Conservation (phyloP, 2,329 filamentous ascomycete genomes). For the Colletotrichum sp. region DNA sequence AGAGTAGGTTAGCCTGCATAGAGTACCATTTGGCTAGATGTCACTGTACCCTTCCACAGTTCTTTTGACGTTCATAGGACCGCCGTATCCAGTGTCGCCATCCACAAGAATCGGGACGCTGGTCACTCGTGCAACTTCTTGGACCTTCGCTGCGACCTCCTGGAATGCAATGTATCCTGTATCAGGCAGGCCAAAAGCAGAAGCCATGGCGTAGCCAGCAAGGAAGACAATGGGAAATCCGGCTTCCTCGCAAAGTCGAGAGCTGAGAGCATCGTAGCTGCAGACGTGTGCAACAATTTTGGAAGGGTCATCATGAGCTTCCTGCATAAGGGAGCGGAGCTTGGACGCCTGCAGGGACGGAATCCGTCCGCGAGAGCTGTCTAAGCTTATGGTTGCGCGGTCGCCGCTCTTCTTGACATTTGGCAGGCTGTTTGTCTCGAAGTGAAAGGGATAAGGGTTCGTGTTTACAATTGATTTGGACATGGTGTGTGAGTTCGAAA, state of each 20-base stretch:
- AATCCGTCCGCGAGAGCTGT: constrained; percentile 39
- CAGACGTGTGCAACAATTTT: constrained; percentile 50
- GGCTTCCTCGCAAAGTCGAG: constrained; percentile 48
- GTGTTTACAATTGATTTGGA: constrained; percentile 33
- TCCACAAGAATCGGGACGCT: constrained; percentile 48
- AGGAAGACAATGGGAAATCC: constrained; percentile 52
- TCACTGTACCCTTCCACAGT: constrained; percentile 44
- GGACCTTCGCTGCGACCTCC: constrained; percentile 50
- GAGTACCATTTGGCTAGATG: neutral
- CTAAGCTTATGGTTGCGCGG: constrained; percentile 8
- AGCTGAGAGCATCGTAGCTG: constrained; percentile 47
- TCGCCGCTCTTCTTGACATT: constrained; percentile 33
- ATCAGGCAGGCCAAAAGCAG: constrained; percentile 46
- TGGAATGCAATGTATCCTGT: constrained; percentile 54
- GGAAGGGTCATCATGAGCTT: constrained; percentile 41
- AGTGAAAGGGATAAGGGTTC: constrained; percentile 36
- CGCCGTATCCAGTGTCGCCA: constrained; percentile 53
- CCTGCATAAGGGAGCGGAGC: constrained; percentile 35
- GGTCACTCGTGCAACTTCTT: constrained; percentile 42
- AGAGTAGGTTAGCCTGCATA: neutral
- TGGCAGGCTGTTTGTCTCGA: constrained; percentile 22
- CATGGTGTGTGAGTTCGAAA: constrained; percentile 18
- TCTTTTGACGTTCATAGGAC: constrained; percentile 50
- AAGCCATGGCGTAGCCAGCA: constrained; percentile 45
- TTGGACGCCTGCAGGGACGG: constrained; percentile 39